Conservation (phyloP, 2,329 filamentous ascomycete genomes). For the Ilyonectria mors-panacis region DNA sequence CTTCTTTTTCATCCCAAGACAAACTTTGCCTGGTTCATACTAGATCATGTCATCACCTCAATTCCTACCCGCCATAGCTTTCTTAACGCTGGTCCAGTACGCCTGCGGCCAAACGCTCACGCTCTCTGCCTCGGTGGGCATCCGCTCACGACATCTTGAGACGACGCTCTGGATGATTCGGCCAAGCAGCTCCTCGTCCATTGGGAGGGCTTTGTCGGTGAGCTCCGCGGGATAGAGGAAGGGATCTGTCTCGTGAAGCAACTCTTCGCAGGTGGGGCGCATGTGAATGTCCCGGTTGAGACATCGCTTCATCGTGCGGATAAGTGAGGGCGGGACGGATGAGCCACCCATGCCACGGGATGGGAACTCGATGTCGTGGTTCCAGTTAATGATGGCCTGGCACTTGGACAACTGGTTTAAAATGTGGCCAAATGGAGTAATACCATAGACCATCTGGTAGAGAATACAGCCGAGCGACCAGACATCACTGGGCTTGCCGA, state of each 20-base stretch:
- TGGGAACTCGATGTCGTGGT: conserved; percentile 81
- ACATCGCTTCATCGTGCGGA: conserved; percentile 75
- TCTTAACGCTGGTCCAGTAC: conserved; percentile 73
- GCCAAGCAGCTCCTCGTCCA: conserved; percentile 74
- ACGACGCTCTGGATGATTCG: conserved; percentile 76
- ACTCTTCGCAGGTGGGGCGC: conserved; percentile 75
- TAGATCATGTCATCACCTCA: conserved; percentile 39
- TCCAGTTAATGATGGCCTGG: conserved; percentile 86
- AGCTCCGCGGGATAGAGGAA: conserved; percentile 76
- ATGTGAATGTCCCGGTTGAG: conserved; percentile 73
- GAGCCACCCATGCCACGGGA: conserved; percentile 77
- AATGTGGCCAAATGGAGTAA: conserved; percentile 95
- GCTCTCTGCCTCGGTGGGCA: conserved; percentile 72
- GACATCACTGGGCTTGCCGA: conserved; percentile 95
- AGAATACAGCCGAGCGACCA: conserved; percentile 98
- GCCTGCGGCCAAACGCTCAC: conserved; percentile 71
- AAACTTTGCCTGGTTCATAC: conserved; percentile 32
- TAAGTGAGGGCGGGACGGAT: conserved; percentile 70
- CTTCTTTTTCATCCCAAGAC: conserved; percentile 39
- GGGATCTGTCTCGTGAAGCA: conserved; percentile 71
- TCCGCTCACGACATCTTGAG: conserved; percentile 69
- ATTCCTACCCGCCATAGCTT: conserved; percentile 59
- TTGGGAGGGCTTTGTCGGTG: conserved; percentile 68
- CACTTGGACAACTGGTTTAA: conserved; percentile 88
- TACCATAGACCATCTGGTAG: conserved; percentile 98